Evolutionary conservation across 495 filamentous ascomycete species (phyloP).

Genomic region (Articulospora tetracladia): DNA sequence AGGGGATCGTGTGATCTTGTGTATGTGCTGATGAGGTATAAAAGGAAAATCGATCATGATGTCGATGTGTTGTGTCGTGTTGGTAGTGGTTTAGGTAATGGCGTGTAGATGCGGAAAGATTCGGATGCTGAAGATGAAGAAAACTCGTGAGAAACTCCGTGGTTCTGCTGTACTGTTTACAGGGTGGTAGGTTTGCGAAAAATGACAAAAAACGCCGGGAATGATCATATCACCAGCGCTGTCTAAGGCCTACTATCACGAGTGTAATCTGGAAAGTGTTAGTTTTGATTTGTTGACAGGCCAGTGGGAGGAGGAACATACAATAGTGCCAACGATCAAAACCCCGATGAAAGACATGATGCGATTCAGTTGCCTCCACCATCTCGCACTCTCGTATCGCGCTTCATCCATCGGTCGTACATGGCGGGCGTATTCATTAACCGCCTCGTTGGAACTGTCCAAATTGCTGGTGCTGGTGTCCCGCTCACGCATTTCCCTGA

Average conservation of each 20-base stretch:
- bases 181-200: too few species aligned
- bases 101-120: not conserved
- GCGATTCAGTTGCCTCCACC: constrained; percentile 92
- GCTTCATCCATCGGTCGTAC: constrained; percentile 47
- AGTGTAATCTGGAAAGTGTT: constrained; percentile 14
- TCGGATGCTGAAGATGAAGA: too few species aligned
- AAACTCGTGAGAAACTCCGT: too few species aligned
- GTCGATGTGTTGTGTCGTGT: not conserved
- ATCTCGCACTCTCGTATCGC: constrained; percentile 75
- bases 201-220: not conserved
- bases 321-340: constrained; percentile 69
- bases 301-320: constrained; percentile 37
- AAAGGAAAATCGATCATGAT: too few species aligned
- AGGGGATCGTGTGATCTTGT: too few species aligned
- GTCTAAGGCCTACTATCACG: constrained; percentile 20
- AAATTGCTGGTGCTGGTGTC: constrained; percentile 26
- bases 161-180: not conserved
- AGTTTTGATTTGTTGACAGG: not conserved
- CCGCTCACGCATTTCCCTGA: constrained; percentile 39
- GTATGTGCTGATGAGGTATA: too few species aligned
- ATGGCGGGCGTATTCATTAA: constrained; percentile 22
- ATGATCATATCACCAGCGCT: constrained; percentile 32
- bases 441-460: constrained; percentile 16
- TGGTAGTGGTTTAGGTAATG: not conserved
- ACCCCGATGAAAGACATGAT: constrained; percentile 79